Evolutionary conservation across 176 grass and related monocot species (phyloP), one percentile per base, ranked within the genome.

Genomic region (Phragmites australis): DNA sequence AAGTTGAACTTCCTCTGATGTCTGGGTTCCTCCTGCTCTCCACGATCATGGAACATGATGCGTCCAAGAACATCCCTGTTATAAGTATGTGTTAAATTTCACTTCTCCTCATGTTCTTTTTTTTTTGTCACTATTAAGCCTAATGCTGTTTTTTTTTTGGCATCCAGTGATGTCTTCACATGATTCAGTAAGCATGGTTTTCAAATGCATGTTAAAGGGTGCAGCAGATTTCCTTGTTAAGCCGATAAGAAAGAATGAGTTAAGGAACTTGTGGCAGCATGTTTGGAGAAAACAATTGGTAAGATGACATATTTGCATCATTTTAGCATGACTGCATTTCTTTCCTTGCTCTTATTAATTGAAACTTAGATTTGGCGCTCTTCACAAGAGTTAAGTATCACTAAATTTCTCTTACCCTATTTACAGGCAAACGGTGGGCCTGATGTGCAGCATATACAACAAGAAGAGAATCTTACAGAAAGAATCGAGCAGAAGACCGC

Each of bases 191-290:
- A 96, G 97, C 87, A 96, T 74, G 88, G 93, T 99, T 78, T 99
- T 99, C 82, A 99, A 99, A 82, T 99, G 97, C 79, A 99, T 99
- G 97, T 73, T 96, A 48, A 96, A 99, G 90, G 97, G 97, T 59
- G 93, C 97, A 51, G 84, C 97, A 48, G 97, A 99, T 83, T 99
- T 99, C 61, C 91, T 99, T 67, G 91, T 99, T 40, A 99, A 99
- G 82, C 97, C 97, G 5, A 86, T 99, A 72, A 77, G 97, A n/a
- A 99, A 93, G 73, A 99, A 99, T 40, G 97, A 99, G 73, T 31
- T 99, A 63, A 76, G 87, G 72, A 99, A 99, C 78, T 77, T 99
- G 44, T 99, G 97, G 97, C 97, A 99, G 76, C 97, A 99, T 45
- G 97, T 96, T 72, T 99, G 97, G 97, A 95, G 97, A 90, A 93